phyloP scores from a whole-genome alignment of 2,329 filamentous ascomycete species.

The Nothophoma quercina region DNA sequence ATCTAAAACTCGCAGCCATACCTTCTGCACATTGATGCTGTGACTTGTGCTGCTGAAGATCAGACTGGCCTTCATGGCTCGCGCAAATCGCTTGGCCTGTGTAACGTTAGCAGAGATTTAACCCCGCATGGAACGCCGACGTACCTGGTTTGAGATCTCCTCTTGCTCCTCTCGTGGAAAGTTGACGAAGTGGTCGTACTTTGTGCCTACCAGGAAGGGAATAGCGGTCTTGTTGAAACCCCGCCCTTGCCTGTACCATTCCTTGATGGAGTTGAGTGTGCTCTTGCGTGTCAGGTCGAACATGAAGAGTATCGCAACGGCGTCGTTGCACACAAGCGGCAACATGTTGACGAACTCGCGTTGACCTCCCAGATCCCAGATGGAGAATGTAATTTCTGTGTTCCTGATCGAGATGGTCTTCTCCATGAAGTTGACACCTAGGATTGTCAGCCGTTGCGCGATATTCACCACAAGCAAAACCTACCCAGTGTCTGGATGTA shows the following conservation, averaged over 20 bases:
- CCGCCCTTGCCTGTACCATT: constrained; percentile 97
- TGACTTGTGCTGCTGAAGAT: constrained; percentile 99
- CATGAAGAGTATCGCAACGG: constrained; percentile 99
- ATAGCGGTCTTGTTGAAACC: constrained; percentile 99
- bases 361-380: constrained; percentile 98
- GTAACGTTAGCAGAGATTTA: constrained; percentile 16
- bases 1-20: constrained; percentile 48
- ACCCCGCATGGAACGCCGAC: background rate
- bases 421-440: constrained; percentile 99
- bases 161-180: constrained; percentile 97
- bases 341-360: constrained; percentile 99
- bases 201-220: constrained; percentile 94
- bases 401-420: constrained; percentile 99
- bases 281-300: constrained; percentile 98
- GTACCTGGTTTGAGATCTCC: constrained; percentile 94
- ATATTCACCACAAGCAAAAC: constrained; percentile 22
- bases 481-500: constrained; percentile 95
- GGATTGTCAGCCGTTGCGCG: constrained; percentile 24
- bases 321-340: constrained; percentile 98
- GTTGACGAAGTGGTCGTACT: constrained; percentile 99
- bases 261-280: constrained; percentile 98
- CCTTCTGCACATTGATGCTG: constrained; percentile 99
- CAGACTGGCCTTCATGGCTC: constrained; percentile 95
- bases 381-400: constrained; percentile 99
- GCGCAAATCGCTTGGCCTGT: constrained; percentile 92